Evolutionary conservation across 148 eudicot species (phyloP).

Genomic region (Rhododendron simsii): DNA sequence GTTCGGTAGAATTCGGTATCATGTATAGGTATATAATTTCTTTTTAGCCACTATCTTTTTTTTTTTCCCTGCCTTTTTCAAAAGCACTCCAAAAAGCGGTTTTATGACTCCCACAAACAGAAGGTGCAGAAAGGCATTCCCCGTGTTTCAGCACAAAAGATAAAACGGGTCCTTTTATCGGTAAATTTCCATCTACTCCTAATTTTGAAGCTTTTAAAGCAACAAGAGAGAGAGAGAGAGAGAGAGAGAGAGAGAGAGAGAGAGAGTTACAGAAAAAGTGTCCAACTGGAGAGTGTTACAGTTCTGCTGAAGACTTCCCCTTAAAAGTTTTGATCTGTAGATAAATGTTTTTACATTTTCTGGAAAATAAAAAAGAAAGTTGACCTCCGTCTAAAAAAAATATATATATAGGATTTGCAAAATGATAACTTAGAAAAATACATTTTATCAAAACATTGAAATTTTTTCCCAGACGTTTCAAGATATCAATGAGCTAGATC

Average conservation of each 20-base stretch:
- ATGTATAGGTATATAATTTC: not conserved
- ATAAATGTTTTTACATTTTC: not conserved
- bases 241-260: not conserved
- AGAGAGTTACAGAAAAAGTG: not conserved
- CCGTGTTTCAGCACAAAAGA: constrained; percentile 26
- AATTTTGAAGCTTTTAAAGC: not conserved
- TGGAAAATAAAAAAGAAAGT: not conserved
- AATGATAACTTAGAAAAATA: too few species aligned
- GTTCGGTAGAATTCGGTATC: too few species aligned
- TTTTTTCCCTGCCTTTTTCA: constrained; percentile 3
- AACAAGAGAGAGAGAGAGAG: too few species aligned
- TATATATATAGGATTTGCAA: too few species aligned
- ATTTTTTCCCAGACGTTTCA: not conserved
- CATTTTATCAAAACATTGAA: too few species aligned
- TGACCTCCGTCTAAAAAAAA: not conserved
- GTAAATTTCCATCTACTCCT: not conserved
- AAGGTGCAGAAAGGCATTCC: constrained; percentile 17
- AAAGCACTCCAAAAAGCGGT: not conserved
- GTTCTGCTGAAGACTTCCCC: not conserved
- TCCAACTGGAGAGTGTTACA: not conserved
- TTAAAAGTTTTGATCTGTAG: not conserved
- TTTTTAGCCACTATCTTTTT: not conserved
- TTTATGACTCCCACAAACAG: constrained; percentile 6
- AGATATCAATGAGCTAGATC: too few species aligned
- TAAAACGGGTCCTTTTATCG: not conserved